Conservation (phyloP, 2,329 filamentous ascomycete genomes). For the Neonectria sp. region DNA sequence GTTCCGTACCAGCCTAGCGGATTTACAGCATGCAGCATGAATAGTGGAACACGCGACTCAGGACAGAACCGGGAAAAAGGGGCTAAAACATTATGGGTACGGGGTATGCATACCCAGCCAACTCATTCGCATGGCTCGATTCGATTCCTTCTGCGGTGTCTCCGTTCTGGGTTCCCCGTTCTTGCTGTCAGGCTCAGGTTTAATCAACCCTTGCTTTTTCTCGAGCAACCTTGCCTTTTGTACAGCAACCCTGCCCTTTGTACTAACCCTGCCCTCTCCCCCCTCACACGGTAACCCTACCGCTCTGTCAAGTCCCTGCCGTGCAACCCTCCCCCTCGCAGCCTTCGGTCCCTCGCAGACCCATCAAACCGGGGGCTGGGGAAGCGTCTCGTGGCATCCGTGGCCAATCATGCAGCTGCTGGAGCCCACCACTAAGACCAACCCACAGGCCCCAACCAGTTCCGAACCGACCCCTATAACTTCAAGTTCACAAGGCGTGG, state of each 20-base stretch:
- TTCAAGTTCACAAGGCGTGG: neutral
- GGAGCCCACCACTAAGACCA: constrained; percentile 4
- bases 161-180: neutral
- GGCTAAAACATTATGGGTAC: constrained; percentile 4
- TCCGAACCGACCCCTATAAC: neutral
- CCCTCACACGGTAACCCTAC: neutral
- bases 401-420: constrained; percentile 12
- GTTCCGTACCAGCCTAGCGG: constrained; percentile 1
- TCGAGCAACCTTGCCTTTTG: neutral
- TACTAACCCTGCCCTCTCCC: constrained; percentile 1
- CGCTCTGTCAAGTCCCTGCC: neutral
- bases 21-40: constrained; percentile 1
- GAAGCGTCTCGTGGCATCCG: constrained; percentile 21
- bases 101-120: constrained; percentile 4
- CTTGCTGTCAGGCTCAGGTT: constrained; percentile 1
- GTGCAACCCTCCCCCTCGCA: constrained; percentile 18
- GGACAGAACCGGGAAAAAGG: neutral
- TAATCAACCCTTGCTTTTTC: neutral
- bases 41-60: constrained; percentile 8
- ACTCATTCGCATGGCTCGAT: neutral
- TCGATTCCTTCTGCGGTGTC: neutral
- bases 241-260: neutral
- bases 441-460: constrained; percentile 8
- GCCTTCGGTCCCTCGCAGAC: neutral
- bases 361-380: constrained; percentile 16